Evolutionary conservation across 78 protist species (phyloP).

Genomic region (Dictyostelium capitatum): DNA sequence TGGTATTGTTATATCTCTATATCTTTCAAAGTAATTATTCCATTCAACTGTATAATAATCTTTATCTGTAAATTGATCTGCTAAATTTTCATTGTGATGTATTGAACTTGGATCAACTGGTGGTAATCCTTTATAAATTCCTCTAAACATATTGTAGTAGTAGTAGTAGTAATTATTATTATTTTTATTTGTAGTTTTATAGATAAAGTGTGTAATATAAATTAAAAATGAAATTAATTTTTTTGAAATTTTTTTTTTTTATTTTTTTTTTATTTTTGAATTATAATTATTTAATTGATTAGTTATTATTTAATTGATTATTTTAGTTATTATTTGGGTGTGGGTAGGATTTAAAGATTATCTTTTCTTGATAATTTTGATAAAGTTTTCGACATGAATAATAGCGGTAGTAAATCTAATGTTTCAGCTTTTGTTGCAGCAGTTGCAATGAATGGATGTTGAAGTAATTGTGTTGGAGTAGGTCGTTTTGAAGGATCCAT

Average conservation of each 20-base stretch:
- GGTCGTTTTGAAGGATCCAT: conserved; percentile 79
- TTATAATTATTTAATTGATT: too few relatives aligned
- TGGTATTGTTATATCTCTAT: conserved; percentile 27
- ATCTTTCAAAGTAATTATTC: conserved; percentile 55
- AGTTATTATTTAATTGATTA: background rate
- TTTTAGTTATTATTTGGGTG: background rate
- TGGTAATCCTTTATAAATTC: conserved; percentile 61
- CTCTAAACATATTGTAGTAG: conserved; percentile 36
- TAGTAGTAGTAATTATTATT: too few relatives aligned
- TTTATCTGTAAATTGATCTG: background rate
- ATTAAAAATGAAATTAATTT: too few relatives aligned
- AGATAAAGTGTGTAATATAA: too few relatives aligned
- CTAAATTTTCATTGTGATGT: background rate
- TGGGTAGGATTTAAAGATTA: background rate
- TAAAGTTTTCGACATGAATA: conserved; percentile 72
- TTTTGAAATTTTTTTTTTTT: conserved; percentile 6
- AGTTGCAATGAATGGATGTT: conserved; percentile 74
- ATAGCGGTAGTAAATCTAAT: conserved; percentile 41
- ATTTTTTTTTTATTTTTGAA: background rate
- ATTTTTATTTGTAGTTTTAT: too few relatives aligned
- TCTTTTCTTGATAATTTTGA: conserved; percentile 43
- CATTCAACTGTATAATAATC: conserved; percentile 31
- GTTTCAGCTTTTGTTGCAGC: conserved; percentile 74
- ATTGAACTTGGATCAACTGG: conserved; percentile 54
- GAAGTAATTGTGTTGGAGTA: conserved; percentile 55